phyloP scores from a whole-genome alignment of 768 basidiomycete species.

The Hericium rajendrae region DNA sequence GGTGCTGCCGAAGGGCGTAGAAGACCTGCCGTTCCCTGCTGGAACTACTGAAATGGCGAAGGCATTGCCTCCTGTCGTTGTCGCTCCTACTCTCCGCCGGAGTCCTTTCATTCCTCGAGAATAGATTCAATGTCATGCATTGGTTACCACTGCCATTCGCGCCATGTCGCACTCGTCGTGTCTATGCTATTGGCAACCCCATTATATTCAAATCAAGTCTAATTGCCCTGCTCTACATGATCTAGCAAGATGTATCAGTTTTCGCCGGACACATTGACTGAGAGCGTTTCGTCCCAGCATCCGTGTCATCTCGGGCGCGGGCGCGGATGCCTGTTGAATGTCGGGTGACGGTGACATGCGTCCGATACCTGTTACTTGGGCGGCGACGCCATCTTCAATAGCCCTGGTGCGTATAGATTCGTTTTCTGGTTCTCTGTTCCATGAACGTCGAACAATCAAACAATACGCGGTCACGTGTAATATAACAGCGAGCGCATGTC shows the following conservation, averaged over 20 bases:
- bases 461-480: not conserved
- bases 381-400: no score
- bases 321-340: no score
- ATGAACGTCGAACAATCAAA: not conserved
- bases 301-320: no score
- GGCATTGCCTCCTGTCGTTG: conserved; percentile 52
- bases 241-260: no score
- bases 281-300: no score
- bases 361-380: no score
- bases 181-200: not conserved
- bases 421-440: not conserved
- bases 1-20: conserved; percentile 73
- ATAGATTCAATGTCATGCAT: conserved; percentile 18
- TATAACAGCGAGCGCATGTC: not conserved
- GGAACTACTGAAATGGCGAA: conserved; percentile 73
- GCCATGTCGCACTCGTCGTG: not conserved
- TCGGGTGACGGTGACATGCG: no score
- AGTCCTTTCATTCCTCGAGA: conserved; percentile 71
- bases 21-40: conserved; percentile 85
- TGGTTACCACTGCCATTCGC: not conserved
- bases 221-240: not conserved
- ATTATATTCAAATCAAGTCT: not conserved
- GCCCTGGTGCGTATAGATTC: not conserved
- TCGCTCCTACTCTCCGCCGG: conserved; percentile 62
- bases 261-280: no score